Conservation (phyloP, 345 rosid genomes). For the Eutrema yunnanense region DNA sequence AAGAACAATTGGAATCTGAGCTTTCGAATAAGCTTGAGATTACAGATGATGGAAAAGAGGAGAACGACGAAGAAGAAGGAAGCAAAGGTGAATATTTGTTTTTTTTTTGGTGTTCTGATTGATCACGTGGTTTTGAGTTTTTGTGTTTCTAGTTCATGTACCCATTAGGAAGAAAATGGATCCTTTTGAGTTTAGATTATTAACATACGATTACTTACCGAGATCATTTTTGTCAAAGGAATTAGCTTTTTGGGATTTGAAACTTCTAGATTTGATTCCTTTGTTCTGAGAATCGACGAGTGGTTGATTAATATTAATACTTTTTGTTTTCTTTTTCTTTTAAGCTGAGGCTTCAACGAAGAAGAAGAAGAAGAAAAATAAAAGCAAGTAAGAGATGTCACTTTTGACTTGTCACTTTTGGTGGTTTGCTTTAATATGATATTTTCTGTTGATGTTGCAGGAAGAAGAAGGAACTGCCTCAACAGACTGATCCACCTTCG, state of each 20-base stretch:
- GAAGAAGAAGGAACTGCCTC: conserved; percentile 71
- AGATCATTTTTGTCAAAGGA: background rate
- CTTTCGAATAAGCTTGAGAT: conserved; percentile 30
- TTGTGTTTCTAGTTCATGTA: background rate
- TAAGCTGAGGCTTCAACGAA: conserved; percentile 58
- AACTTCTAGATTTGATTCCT: background rate
- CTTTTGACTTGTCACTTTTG: background rate
- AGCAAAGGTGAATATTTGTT: conserved; percentile 38
- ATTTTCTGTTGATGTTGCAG: conserved; percentile 31
- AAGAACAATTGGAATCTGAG: conserved; percentile 21
- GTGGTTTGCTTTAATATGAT: background rate
- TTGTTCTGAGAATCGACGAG: background rate
- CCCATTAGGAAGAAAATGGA: background rate
- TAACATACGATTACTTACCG: background rate
- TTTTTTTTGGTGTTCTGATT: background rate
- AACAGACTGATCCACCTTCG: conserved; percentile 89
- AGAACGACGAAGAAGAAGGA: conserved; percentile 47
- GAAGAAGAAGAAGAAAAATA: conserved; percentile 95
- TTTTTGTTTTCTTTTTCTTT: background rate
- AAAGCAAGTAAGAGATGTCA: conserved; percentile 77
- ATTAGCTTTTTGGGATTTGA: background rate
- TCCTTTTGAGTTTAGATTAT: background rate
- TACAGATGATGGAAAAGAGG: conserved; percentile 35
- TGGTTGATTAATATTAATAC: background rate
- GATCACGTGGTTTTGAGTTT: background rate